A percentile compares a stretch with the other conserved stretches of the same genome.
Evolutionary conservation across 306 rosid genomes (phyloP).

Genomic region (Oxytropis ochrocephala): DNA sequence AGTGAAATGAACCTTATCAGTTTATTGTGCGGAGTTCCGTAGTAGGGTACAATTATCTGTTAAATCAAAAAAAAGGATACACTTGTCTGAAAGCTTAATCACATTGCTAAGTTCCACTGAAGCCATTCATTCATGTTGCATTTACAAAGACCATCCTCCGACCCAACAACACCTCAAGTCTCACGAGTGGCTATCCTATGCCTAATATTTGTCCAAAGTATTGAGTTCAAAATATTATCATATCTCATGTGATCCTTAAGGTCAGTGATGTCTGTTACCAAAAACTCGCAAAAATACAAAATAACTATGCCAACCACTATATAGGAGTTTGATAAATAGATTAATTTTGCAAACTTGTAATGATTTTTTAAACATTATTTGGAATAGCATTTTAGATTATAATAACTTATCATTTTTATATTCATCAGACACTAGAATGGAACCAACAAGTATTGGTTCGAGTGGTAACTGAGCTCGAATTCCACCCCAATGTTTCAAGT

Average conservation of each 20-base stretch:
- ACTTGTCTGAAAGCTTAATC: neutral
- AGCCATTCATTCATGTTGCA: slow-evolving; percentile 9
- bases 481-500: too few species aligned
- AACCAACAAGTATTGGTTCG: too few species aligned
- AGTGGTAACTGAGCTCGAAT: too few species aligned
- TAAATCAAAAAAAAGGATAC: neutral
- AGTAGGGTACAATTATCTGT: neutral
- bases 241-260: slow-evolving; percentile 11
- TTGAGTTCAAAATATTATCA: slow-evolving; percentile 27
- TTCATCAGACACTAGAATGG: too few species aligned
- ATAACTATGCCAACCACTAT: neutral
- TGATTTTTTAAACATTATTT: too few species aligned
- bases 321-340: too few species aligned
- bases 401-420: too few species aligned
- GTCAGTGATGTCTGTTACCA: slow-evolving; percentile 4
- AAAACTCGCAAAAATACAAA: neutral
- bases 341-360: too few species aligned
- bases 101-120: neutral
- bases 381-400: too few species aligned
- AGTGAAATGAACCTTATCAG: neutral
- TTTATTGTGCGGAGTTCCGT: neutral
- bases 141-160: slow-evolving; percentile 3
- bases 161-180: neutral
- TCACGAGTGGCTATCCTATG: neutral
- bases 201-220: neutral